Evolutionary conservation across 495 filamentous ascomycete species (phyloP), one percentile per base, ranked within the genome.

Genomic region (Geopyxis carbonaria): DNA sequence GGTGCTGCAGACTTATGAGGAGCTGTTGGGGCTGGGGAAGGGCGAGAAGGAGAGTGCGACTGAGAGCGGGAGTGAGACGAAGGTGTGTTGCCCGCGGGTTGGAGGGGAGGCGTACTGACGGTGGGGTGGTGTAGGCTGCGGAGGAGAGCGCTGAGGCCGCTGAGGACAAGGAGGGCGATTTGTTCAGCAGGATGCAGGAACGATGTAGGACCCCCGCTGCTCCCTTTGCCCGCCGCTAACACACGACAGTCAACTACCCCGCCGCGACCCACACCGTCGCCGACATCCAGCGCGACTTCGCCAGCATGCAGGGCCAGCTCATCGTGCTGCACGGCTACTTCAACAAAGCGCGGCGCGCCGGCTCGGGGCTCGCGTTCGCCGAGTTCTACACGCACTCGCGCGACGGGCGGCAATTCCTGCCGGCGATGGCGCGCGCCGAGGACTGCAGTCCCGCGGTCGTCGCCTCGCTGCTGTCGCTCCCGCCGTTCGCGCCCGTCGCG

Each of bases 261-360:
- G 46, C 50, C 24, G 63, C 62, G 4, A 71, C 69, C 4, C 58
- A 60, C 45, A 58, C 63, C 29, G 60, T 72, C 24, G 53, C 63
- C 24, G 58, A 64, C 2, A 65, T 73, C 24, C 45, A 60, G 14
- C 36, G 55, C 3, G 39, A 53, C 32, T 57, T 61, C 9, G 56
- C 46, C 11, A 49, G 32, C 25, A 52, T 22, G 22, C 55, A 46
- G 9, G 51, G 32, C 24, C 45, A 62, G 15, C 51, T 65, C 23
- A 71, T 85, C 13, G 61, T 64, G 4, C 55, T 91, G 10, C 68
- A 81, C 57, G 84, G 84, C 34, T 92, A 82, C 47, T 61, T 93
- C 3, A 48, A 35, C 14, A 53, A 38, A 22, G 22, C 22, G 11
- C 37, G 37, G 7, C 25, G 25, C 25, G 25, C 13, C 13, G 25